These are phyloP conservation scores for Solanum virginianum DNA, from an alignment of 257 asterid species.

Conservation along the genomic window DNA sequence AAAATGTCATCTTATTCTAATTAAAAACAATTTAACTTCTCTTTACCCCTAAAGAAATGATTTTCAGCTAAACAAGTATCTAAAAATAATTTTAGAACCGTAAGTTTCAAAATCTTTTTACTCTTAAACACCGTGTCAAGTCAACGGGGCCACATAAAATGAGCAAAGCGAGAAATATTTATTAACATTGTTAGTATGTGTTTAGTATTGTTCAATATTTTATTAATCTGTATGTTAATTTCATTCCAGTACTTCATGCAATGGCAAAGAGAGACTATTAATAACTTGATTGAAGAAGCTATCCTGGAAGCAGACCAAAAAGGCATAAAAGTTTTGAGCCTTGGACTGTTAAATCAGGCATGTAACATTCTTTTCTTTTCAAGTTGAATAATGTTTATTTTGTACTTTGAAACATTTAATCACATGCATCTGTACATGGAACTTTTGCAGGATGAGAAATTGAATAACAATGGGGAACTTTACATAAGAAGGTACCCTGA, in stretches of 20 bases:
- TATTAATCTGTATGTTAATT: neutral
- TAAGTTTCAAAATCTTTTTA: too few relatives aligned
- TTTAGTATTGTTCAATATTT: too few relatives aligned
- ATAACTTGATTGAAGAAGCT: neutral
- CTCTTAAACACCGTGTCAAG: too few relatives aligned
- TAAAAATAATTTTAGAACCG: too few relatives aligned
- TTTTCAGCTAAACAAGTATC: too few relatives aligned
- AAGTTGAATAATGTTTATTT: neutral
- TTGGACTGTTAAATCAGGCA: conserved; percentile 2
- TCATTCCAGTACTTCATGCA: conserved; percentile 14
- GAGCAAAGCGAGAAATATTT: neutral
- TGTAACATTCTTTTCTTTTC: neutral
- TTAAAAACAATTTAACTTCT: too few relatives aligned
- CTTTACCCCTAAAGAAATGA: too few relatives aligned
- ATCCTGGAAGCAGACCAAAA: conserved; percentile 18
- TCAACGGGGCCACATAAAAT: too few relatives aligned
- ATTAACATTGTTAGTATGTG: neutral
- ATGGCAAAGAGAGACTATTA: neutral
- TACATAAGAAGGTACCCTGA: conserved; percentile 13
- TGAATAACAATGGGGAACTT: conserved; percentile 18
- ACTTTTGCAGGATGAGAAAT: conserved; percentile 8
- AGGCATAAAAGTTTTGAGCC: conserved; percentile 23
- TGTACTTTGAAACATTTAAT: neutral
- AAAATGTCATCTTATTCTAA: too few relatives aligned
- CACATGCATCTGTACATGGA: neutral